phyloP scores from a whole-genome alignment of 2,329 filamentous ascomycete genomes.

The Taxawa tesnikishii region DNA sequence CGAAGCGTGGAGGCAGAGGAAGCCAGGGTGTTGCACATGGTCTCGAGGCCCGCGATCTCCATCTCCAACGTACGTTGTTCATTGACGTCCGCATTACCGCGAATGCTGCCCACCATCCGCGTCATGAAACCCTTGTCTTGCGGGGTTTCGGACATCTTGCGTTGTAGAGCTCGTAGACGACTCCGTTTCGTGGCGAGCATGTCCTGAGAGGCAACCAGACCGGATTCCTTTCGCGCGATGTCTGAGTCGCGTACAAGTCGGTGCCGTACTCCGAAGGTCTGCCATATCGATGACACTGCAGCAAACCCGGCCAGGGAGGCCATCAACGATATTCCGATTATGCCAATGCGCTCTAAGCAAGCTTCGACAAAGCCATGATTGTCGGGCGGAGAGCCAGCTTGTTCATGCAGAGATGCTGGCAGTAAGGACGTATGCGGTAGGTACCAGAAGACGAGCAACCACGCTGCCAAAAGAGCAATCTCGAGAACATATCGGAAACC shows the following conservation, averaged over 20 bases:
- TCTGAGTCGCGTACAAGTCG: conserved; percentile 54
- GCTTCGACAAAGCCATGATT: conserved; percentile 40
- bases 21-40: conserved; percentile 62
- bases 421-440: conserved; percentile 23
- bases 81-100: conserved; percentile 45
- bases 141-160: conserved; percentile 41
- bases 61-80: conserved; percentile 48
- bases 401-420: conserved; percentile 24
- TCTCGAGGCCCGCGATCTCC: conserved; percentile 67
- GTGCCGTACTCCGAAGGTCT: conserved; percentile 58
- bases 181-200: conserved; percentile 67
- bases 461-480: conserved; percentile 47
- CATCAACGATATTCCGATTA: conserved; percentile 79
- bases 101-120: conserved; percentile 60
- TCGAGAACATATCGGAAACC: conserved; percentile 34
- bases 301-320: conserved; percentile 80
- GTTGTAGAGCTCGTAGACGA: conserved; percentile 56
- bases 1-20: conserved; percentile 53
- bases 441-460: conserved; percentile 66
- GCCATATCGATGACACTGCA: conserved; percentile 78
- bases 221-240: conserved; percentile 64
- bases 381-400: conserved; percentile 10
- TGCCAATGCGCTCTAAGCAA: conserved; percentile 56
- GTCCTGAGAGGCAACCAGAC: conserved; percentile 65
- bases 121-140: conserved; percentile 50